Percentiles rank a stretch among this genome's conserved stretches.
phyloP scores from a whole-genome alignment of 176 grass and related monocot genomes.

The Rhynchospora breviuscula region DNA sequence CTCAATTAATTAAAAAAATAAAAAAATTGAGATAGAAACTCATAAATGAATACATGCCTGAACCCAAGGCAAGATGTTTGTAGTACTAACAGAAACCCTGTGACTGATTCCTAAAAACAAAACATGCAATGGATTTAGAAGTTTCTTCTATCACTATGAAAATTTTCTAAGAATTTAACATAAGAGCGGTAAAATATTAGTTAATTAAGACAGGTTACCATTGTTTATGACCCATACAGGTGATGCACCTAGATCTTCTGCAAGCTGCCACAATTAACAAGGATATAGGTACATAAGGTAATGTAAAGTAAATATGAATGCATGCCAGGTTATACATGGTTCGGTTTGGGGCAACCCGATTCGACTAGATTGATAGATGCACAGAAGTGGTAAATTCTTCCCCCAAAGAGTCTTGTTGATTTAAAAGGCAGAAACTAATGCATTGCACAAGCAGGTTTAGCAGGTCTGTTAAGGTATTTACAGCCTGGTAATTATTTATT shows the following conservation, averaged over 20 bases:
- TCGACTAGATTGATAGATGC: background rate
- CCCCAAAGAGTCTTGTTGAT: background rate
- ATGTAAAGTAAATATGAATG: conserved; percentile 2
- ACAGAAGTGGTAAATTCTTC: background rate
- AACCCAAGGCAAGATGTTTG: conserved; percentile 53
- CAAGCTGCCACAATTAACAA: conserved; percentile 42
- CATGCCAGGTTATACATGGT: background rate
- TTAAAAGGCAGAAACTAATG: background rate
- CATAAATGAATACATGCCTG: conserved; percentile 47
- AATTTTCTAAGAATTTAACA: background rate
- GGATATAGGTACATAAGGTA: conserved; percentile 20
- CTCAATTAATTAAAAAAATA: conserved; percentile 13
- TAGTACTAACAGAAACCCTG: conserved; percentile 58
- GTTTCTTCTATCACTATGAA: conserved; percentile 4
- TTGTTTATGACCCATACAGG: conserved; percentile 85
- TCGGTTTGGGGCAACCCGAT: background rate
- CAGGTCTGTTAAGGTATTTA: background rate
- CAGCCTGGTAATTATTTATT: background rate
- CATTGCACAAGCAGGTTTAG: background rate
- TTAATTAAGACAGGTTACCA: conserved; percentile 39
- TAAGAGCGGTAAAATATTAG: conserved; percentile 12
- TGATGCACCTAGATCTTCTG: conserved; percentile 77
- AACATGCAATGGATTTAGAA: conserved; percentile 18
- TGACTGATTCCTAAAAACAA: conserved; percentile 61
- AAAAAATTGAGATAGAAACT: background rate